These are phyloP conservation scores for Astrothelium macrocarpum DNA, from an alignment of 495 filamentous ascomycete genomes.

Conservation along the genomic window DNA sequence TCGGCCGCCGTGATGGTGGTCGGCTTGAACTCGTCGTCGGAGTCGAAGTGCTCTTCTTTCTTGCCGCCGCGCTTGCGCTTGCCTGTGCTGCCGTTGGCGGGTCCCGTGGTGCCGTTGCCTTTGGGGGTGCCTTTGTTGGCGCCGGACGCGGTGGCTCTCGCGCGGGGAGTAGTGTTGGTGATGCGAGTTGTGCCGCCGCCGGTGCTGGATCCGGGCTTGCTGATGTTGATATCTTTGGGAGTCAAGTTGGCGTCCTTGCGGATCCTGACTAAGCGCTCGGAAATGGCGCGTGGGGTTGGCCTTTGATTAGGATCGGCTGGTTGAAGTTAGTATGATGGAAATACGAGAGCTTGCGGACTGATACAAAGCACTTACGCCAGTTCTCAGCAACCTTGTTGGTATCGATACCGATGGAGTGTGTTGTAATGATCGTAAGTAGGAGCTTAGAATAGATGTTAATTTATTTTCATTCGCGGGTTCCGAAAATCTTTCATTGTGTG, in stretches of 20 bases:
- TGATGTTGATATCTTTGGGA: background rate
- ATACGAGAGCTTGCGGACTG: background rate
- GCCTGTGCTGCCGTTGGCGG: background rate
- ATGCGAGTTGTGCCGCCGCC: background rate
- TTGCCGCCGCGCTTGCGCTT: slow-evolving; percentile 8
- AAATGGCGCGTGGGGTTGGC: slow-evolving; percentile 42
- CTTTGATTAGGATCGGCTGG: slow-evolving; percentile 20
- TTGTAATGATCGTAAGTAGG: slow-evolving; percentile 40
- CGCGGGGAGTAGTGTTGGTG: background rate
- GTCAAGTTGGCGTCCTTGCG: slow-evolving; percentile 22
- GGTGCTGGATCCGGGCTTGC: background rate
- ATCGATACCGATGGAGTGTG: slow-evolving; percentile 35
- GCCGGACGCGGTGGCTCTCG: background rate
- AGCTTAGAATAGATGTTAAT: slow-evolving; percentile 27
- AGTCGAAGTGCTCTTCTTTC: background rate
- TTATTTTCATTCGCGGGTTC: background rate
- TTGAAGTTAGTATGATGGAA: background rate
- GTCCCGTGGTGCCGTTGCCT: background rate
- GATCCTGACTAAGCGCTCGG: slow-evolving; percentile 39
- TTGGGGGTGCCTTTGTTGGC: background rate
- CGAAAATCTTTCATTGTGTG: background rate
- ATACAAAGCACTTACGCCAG: slow-evolving; percentile 37
- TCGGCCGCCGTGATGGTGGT: background rate
- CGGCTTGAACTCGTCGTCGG: slow-evolving; percentile 10
- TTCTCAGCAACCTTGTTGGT: slow-evolving; percentile 32